These are phyloP conservation scores for Backusella morwellensis DNA, from an alignment of 192 early-diverging fungal genomes.

Conservation along the genomic window DNA sequence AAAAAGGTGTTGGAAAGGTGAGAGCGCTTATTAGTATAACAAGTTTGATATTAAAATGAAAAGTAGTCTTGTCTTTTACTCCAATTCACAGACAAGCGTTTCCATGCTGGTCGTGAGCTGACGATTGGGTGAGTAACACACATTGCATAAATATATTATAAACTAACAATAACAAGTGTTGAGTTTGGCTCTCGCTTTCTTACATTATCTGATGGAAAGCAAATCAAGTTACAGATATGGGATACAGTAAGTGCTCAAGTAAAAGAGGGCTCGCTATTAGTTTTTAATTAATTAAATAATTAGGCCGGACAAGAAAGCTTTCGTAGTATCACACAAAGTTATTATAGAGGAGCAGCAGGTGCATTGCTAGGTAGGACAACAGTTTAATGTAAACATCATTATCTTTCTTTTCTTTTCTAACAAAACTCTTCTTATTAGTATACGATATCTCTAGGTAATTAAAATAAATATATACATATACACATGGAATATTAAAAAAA, in stretches of 20 bases:
- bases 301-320: slow-evolving; percentile 84
- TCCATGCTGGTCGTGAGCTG: slow-evolving; percentile 77
- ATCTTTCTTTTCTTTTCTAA: background rate
- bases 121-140: slow-evolving; percentile 65
- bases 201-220: slow-evolving; percentile 63
- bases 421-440: slow-evolving; percentile 33
- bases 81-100: slow-evolving; percentile 82
- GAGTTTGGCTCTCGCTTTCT: slow-evolving; percentile 83
- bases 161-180: slow-evolving; percentile 42
- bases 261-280: too few species aligned
- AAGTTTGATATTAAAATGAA: slow-evolving; percentile 10
- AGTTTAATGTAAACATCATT: background rate
- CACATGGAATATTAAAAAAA: background rate
- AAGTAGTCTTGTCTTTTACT: slow-evolving; percentile 70
- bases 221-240: slow-evolving; percentile 94
- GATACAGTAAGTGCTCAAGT: slow-evolving; percentile 65
- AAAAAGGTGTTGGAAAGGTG: slow-evolving; percentile 76
- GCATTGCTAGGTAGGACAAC: slow-evolving; percentile 59
- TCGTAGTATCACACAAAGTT: slow-evolving; percentile 81
- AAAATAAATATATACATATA: background rate
- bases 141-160: slow-evolving; percentile 2
- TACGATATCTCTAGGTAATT: slow-evolving; percentile 80
- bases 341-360: slow-evolving; percentile 79
- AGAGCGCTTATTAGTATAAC: background rate
- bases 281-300: slow-evolving; percentile 9